Base-by-base conservation (phyloP, 2,329 filamentous ascomycete species). In the Arthrocladium fulminans region DNA sequence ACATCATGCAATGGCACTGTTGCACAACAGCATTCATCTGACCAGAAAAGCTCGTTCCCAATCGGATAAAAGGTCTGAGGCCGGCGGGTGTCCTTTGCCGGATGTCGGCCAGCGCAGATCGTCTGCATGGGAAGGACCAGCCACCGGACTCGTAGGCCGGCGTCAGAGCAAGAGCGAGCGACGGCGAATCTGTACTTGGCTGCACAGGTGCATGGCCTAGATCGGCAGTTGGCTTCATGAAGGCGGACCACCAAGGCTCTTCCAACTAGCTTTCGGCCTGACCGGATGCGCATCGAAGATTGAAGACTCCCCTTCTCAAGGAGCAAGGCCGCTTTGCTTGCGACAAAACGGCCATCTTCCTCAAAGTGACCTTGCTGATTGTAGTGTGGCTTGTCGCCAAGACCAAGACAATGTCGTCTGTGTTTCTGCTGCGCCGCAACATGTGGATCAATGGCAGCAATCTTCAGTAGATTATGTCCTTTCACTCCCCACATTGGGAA, bases 41-140 rank as follows among this genome's bases (percentile, higher is more conserved):
- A 86, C 0, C 90, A 65, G 52, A 92, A 92, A 0, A 92, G 64
- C 63, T 94, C 86, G 45, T 88, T 85, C 0, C 66, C 53, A 63
- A 79, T 81, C 0, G 83, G 82, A 56, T 90, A 94, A 8, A 48
- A 48, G 3, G 43, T 29, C 2, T 19, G 17, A 29, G 34, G 32
- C 2, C 7, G 13, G 12, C 13, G 27, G 7, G 10, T 27, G 27
- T 29, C 23, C 8, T 15, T 13, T 3, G 23, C 4, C 15, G 41
- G 15, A 27, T 27, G n/a, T 65, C 82, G 80, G 4, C 75, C 66
- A 0, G 73, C 76, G 37, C 88, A 85, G 0, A 82, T 76, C 0
- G 87, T 92, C 47, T 92, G 82, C 0, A 72, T 69, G 0, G 86
- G 76, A 2, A 76, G 72, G 55, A 89, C 90, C 0, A 92, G 68